Base-by-base conservation (phyloP, 306 rosid species). In the Ochetophila trinervis region DNA sequence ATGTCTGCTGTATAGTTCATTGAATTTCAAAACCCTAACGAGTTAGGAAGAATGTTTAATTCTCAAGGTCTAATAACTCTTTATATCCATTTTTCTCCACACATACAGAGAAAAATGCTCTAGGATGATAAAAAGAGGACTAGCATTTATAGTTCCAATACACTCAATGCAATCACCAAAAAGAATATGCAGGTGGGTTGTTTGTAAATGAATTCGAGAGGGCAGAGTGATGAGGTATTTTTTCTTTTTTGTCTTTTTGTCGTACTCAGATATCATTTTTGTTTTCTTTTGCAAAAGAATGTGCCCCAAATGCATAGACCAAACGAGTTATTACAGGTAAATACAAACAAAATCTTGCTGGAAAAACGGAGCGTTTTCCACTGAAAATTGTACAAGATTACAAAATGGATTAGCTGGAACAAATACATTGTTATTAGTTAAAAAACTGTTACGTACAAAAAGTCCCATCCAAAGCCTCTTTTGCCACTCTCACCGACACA, bases 301-400 rank as follows among this genome's bases (percentile, higher is more conserved):
- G 59, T 42, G 30, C 52, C 58, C 59, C 8, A 66, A 40, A 18
- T 14, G 21, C 10, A 52, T 50, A 36, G 54, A 68, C 74, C 75
- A 68, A 63, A 55, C 63, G 54, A 67, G 61, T 45, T 36, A 37
- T 30, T 51, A 65, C 71, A 62, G 60, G 49, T 48, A 49, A 72
- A 42, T 57, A 58, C 53, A 32, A 35, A 40, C 80, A 74, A 73
- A 17, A 58, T 62, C 63, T 59, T 32, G 80, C 82, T 70, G 85
- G 74, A 71, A 36, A 7, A 20, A 59, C 18, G 77, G 51, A 63
- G 61, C 54, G 56, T 51, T 68, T n/a, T 53, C 30, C 5, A 4
- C 36, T 35, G 6, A 6, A 15, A 24, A 67, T 42, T 48, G 48
- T 27, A 47, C 32, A 17, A 22, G 5, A 22, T 12, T 32, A 34